These are phyloP conservation scores for Pseudopediastrum boryanum DNA, from an alignment of 139 green algal genomes.

Conservation along the genomic window DNA sequence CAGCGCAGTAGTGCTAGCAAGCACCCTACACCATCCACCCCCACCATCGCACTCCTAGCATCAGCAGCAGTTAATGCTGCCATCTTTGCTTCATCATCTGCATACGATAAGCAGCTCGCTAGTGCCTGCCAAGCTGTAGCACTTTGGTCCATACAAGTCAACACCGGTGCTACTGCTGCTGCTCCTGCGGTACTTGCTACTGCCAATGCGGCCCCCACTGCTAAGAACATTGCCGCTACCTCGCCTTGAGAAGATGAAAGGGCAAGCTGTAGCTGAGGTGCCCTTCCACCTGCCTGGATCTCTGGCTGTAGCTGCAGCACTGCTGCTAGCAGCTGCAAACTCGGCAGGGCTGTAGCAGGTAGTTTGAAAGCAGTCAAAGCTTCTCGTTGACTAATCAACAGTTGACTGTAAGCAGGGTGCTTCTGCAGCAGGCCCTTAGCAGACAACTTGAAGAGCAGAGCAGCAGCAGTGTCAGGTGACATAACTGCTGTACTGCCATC, in stretches of 20 bases:
- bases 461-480: constrained; percentile 34
- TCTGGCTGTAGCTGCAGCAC: constrained; percentile 39
- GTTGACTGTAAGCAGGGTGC: not conserved
- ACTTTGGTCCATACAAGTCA: constrained; percentile 11
- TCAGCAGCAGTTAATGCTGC: constrained; percentile 21
- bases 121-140: constrained; percentile 12
- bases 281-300: constrained; percentile 13
- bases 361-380: not conserved
- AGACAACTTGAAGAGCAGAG: constrained; percentile 39
- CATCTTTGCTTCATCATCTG: not conserved
- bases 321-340: constrained; percentile 43
- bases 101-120: constrained; percentile 11
- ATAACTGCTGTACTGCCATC: not conserved
- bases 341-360: not conserved
- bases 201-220: constrained; percentile 10
- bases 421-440: constrained; percentile 38
- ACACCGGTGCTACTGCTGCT: constrained; percentile 1
- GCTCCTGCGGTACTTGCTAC: not conserved
- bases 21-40: constrained; percentile 45
- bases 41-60: constrained; percentile 6
- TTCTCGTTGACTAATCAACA: not conserved
- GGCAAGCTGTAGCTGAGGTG: constrained; percentile 39
- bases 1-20: constrained; percentile 36
- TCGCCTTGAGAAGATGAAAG: constrained; percentile 9
- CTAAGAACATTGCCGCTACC: constrained; percentile 23